Evolutionary conservation across 768 basidiomycete genomes (phyloP).

Genomic region (Calocybe gangraenosa): DNA sequence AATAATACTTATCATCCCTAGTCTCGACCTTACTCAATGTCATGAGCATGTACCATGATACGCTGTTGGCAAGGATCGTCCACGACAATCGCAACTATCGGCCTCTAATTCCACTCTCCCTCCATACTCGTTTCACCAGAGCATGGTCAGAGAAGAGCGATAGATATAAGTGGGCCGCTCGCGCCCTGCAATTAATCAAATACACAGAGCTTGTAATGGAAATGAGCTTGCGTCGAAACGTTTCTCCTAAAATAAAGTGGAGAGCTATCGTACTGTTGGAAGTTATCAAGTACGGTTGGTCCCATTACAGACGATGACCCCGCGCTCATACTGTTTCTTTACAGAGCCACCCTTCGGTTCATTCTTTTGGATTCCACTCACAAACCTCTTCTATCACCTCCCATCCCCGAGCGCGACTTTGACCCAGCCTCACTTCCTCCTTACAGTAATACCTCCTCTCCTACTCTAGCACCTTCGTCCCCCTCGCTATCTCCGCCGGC

Average conservation of each 20-base stretch:
- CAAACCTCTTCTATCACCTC: constrained; percentile 70
- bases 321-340: constrained; percentile 10
- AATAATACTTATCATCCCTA: constrained; percentile 28
- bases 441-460: constrained; percentile 49
- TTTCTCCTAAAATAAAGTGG: constrained; percentile 65
- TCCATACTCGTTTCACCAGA: constrained; percentile 86
- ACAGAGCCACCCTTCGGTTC: constrained; percentile 72
- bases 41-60: constrained; percentile 93
- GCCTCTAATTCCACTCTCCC: constrained; percentile 69
- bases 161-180: constrained; percentile 76
- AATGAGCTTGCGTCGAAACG: constrained; percentile 78
- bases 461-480: constrained; percentile 57
- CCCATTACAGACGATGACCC: constrained; percentile 4
- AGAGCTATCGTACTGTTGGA: constrained; percentile 76
- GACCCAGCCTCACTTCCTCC: constrained; percentile 68
- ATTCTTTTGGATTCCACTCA: constrained; percentile 69
- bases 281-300: constrained; percentile 68
- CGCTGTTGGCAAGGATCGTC: constrained; percentile 68
- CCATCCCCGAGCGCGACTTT: constrained; percentile 84
- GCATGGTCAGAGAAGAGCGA: constrained; percentile 73
- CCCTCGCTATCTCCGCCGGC: constrained; percentile 50
- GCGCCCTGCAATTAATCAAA: constrained; percentile 69
- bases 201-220: constrained; percentile 85
- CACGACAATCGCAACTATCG: constrained; percentile 64
- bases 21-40: constrained; percentile 87